Evolutionary conservation across 257 asterid genomes (phyloP), one percentile per base, ranked within the genome.

Genomic region (Linaria vulgaris): DNA sequence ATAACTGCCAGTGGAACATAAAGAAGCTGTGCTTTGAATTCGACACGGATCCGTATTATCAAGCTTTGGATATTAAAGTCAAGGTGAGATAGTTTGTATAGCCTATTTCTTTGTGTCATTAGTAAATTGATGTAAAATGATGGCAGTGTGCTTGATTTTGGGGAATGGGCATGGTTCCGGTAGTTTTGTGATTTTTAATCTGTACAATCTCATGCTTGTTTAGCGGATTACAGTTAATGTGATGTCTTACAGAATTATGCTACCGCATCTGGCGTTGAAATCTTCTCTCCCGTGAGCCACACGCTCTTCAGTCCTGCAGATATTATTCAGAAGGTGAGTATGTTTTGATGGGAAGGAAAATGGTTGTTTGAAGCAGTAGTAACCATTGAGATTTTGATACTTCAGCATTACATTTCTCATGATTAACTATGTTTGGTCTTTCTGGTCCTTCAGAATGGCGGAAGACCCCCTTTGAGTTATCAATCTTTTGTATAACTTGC

Each of bases 1-100:
- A 27, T 27, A 63, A 52, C 41, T 63, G 25, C 31, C 83, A 92
- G 99, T 92, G 99, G 99, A 74, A 74, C 70, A 85, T 92, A 75
- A 81, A 67, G 63, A 89, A 79, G 84, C 86, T 92, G 24, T 92
- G 97, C 72, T 92, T 80, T 70, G 99, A 92, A 80, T 85, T 83
- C 51, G 96, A 89, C 72, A 79, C 95, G 0, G 99, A 92, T n/a
- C 97, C 96, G 13, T 87, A 92, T 59, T 89, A 92, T 77, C 95
- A 71, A 65, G 84, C 82, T 63, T 74, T 92, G 79, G 89, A 81
- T 74, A 78, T 59, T 24, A 85, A 75, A 74, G 81, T 92, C 55
- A 82, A 78, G 82, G 99, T 85, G 70, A 70, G 74, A n/a, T 34
- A 17, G 16, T 34, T 31, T 9, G 4, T 39, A 58, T 27, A 65